Base-by-base conservation (phyloP, 2,329 filamentous ascomycete species). In the Xylaria arbuscula region DNA sequence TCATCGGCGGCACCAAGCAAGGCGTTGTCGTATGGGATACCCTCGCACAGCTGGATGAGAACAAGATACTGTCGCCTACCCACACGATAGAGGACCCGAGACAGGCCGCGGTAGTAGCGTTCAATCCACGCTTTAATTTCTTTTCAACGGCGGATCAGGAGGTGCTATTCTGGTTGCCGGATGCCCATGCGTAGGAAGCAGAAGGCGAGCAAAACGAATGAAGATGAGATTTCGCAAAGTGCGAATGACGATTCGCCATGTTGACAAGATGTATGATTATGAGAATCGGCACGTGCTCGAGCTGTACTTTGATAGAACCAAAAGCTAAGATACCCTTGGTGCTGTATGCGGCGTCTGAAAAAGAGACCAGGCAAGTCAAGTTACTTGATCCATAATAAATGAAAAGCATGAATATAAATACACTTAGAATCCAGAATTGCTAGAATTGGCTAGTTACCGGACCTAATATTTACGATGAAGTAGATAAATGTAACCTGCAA, bases 101-200 rank as follows among this genome's bases (percentile, higher is more conserved):
- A 78, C 89, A 88, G 81, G 89, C 89, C 4, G 92, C 92, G 0
- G 87, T 97, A 13, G 85, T 97, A 50, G 93, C 92, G 24, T 96
- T 94, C 79, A 98, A 98, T 78, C 96, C 94, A 32, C 87, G 94
- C 58, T 96, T 92, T 80, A 98, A 98, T 80, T 90, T 98, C 83
- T 87, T 98, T 73, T 94, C 93, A 9, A 96, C 91, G 53, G 96
- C 93, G 3, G 94, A 98, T 75, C 91, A 91, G 76, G 94, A 98
- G 62, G 83, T 93, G 68, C 81, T 93, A 22, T 93, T 94, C 74
- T 94, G 92, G 92, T 80, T 93, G 42, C 92, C 92, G 0, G 91
- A 93, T 77, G 87, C 89, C 51, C 84, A 87, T 74, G 81, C 82
- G 8, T 88, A 80, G 19, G 70, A 17, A 70, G 32, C 5, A 34